phyloP scores from a whole-genome alignment of 1,284 basidiomycete species.

The Gastroboletus turbinatus region DNA sequence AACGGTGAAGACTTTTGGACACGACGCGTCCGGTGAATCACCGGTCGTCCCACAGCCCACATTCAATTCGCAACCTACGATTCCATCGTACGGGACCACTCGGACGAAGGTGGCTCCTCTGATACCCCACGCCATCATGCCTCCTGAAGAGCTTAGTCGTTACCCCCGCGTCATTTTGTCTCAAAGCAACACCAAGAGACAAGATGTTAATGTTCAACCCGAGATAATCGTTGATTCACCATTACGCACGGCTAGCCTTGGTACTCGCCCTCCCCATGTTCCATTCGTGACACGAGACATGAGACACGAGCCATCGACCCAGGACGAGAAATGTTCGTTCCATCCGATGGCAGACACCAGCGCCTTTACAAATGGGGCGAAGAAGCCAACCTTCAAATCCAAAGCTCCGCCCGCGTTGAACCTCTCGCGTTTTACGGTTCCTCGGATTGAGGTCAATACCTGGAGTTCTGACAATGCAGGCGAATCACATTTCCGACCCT shows the following conservation, averaged over 20 bases:
- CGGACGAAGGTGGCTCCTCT: neutral
- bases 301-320: neutral
- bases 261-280: conserved; percentile 29
- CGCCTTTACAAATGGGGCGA: neutral
- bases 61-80: neutral
- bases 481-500: neutral
- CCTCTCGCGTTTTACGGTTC: neutral
- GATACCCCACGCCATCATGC: neutral
- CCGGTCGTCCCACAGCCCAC: conserved; percentile 11
- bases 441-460: neutral
- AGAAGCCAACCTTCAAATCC: conserved; percentile 2
- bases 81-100: conserved; percentile 1
- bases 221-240: neutral
- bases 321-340: neutral
- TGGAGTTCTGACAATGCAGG: neutral
- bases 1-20: conserved; percentile 25
- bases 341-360: neutral
- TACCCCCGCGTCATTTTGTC: neutral
- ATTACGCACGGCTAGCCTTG: conserved; percentile 16
- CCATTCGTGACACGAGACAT: conserved; percentile 5
- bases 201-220: neutral
- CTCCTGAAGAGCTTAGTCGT: conserved; percentile 9
- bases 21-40: conserved; percentile 22
- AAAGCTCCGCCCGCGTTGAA: conserved; percentile 8
- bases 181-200: neutral